These are phyloP conservation scores for Epithemia pelagica DNA, from an alignment of 108 stramenopile species.

Conservation along the genomic window DNA sequence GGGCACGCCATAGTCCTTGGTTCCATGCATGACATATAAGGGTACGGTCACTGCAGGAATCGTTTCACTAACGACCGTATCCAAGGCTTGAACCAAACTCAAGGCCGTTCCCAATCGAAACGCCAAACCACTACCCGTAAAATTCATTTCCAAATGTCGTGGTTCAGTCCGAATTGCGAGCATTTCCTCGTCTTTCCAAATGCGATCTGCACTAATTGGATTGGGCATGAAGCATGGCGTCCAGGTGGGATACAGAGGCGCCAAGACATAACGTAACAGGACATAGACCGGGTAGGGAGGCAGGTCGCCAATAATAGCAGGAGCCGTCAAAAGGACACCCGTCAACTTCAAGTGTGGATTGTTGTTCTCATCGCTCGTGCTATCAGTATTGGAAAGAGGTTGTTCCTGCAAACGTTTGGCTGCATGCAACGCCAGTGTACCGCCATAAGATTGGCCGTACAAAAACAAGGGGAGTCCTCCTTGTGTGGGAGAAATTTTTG, in stretches of 20 bases:
- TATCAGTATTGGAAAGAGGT: too few species aligned
- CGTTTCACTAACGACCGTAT: constrained; percentile 22
- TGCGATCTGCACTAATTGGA: constrained; percentile 39
- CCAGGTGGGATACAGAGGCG: constrained; percentile 34
- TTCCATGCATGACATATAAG: constrained; percentile 44
- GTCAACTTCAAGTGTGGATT: not conserved
- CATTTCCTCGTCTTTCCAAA: constrained; percentile 32
- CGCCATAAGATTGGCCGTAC: constrained; percentile 45
- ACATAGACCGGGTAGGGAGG: constrained; percentile 33
- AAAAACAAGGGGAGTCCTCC: constrained; percentile 35
- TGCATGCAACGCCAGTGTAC: constrained; percentile 28
- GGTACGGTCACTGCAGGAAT: constrained; percentile 38
- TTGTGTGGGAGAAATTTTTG: constrained; percentile 13
- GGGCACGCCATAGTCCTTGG: constrained; percentile 39
- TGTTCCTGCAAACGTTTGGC: constrained; percentile 31
- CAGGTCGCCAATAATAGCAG: constrained; percentile 45
- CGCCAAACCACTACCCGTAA: constrained; percentile 25
- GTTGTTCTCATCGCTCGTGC: constrained; percentile 22
- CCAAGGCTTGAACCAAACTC: constrained; percentile 28
- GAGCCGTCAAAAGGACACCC: constrained; percentile 25
- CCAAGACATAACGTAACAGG: constrained; percentile 28
- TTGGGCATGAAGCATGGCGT: constrained; percentile 57
- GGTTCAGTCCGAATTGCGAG: constrained; percentile 8
- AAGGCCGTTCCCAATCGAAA: constrained; percentile 49
- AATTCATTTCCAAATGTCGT: constrained; percentile 13